These are phyloP conservation scores for Linum trigynum DNA, from an alignment of 345 rosid genomes.

Conservation along the genomic window DNA sequence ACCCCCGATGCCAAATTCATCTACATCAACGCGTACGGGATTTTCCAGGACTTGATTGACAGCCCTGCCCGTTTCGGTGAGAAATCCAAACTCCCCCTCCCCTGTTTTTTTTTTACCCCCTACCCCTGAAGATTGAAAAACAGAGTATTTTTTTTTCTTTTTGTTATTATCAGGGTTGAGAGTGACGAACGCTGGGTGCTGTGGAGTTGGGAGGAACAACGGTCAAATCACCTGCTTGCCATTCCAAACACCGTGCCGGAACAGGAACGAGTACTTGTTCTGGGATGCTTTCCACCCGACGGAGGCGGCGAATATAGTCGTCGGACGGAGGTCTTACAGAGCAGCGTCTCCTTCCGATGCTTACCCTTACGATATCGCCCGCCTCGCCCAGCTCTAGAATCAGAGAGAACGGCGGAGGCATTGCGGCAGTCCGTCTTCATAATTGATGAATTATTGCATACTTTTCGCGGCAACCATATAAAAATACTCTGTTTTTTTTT, in stretches of 20 bases:
- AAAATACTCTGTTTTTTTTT: no score
- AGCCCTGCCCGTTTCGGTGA: not conserved
- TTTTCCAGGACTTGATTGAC: not conserved
- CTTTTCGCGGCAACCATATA: no score
- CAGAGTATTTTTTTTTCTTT: not conserved
- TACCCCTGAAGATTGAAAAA: no score
- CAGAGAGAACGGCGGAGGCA: no score
- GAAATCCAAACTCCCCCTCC: not conserved
- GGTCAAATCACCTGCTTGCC: constrained; percentile 11
- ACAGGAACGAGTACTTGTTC: constrained; percentile 9
- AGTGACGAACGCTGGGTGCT: constrained; percentile 11
- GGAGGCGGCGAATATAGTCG: constrained; percentile 10
- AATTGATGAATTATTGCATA: no score
- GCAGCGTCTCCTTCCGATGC: constrained; percentile 12
- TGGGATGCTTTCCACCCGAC: constrained; percentile 16
- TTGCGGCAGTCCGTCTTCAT: no score
- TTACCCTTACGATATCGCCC: constrained; percentile 11
- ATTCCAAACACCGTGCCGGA: constrained; percentile 6
- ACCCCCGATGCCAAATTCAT: not conserved
- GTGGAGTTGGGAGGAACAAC: constrained; percentile 14
- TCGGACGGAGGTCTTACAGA: constrained; percentile 12
- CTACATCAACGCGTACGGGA: not conserved
- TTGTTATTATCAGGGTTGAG: constrained; percentile 4
- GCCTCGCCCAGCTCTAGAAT: not conserved
- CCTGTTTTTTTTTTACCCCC: not conserved